phyloP scores from a whole-genome alignment of 2,329 filamentous ascomycete species.

The Diplodia mutila region DNA sequence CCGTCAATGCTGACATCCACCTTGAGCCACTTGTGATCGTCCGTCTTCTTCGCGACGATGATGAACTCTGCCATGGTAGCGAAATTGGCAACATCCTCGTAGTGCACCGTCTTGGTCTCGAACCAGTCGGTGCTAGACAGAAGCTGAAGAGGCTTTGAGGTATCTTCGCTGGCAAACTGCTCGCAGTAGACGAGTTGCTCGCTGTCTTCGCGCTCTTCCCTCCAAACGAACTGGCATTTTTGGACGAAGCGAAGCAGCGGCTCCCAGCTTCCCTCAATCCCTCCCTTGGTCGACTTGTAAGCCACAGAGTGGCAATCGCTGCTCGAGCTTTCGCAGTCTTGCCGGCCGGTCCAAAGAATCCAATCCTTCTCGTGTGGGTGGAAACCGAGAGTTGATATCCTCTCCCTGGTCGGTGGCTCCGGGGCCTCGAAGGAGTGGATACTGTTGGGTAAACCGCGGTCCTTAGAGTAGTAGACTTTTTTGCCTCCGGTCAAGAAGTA shows the following conservation, averaged over 20 bases:
- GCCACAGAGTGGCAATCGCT: conserved; percentile 72
- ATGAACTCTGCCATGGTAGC: conserved; percentile 98
- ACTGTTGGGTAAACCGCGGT: conserved; percentile 66
- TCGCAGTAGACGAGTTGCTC: conserved; percentile 68
- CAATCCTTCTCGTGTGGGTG: conserved; percentile 85
- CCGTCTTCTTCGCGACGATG: conserved; percentile 70
- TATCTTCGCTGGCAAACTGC: conserved; percentile 65
- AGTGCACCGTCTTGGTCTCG: conserved; percentile 64
- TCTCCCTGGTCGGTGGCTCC: conserved; percentile 57
- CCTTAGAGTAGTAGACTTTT: conserved; percentile 76
- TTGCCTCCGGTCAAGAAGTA: conserved; percentile 78
- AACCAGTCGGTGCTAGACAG: conserved; percentile 82
- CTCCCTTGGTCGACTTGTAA: conserved; percentile 77
- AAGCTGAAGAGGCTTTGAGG: conserved; percentile 67
- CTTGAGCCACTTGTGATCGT: conserved; percentile 69
- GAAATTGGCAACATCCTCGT: conserved; percentile 78
- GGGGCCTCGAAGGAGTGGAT: conserved; percentile 76
- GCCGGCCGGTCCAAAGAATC: conserved; percentile 83
- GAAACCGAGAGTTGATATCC: conserved; percentile 68
- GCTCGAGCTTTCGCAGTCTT: conserved; percentile 63
- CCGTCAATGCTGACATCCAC: conserved; percentile 87
- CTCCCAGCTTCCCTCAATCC: conserved; percentile 67
- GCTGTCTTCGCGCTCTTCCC: conserved; percentile 45
- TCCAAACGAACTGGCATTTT: conserved; percentile 85
- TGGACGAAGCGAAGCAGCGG: conserved; percentile 73